Base-by-base conservation (phyloP, 345 rosid species). In the Acer yangbiense region DNA sequence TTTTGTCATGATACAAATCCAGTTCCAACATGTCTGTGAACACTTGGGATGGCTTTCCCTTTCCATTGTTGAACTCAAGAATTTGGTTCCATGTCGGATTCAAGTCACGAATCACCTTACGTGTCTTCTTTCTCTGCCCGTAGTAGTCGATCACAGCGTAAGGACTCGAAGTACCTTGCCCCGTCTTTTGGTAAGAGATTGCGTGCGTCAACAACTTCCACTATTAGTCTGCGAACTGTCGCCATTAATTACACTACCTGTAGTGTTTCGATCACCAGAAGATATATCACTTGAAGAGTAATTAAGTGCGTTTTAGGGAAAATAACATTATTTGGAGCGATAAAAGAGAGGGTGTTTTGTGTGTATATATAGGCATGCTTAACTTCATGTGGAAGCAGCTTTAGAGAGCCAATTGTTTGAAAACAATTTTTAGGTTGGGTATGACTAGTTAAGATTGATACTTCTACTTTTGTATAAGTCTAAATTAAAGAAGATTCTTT, bases 121-220 rank as follows among this genome's bases (percentile, higher is more conserved):
- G 80, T 0, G 98, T 95, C 2, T 85, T 83, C 82, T 79, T 86
- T 78, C 98, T 71, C 50, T 95, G 95, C 20, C 98, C 98, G 57
- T 93, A 86, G 81, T 88, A 95, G 76, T 93, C 92, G 50, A 91
- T 73, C 29, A 89, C 84, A 5, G 89, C 98, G 82, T 89, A 95
- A 9, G 98, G 98, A 78, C 98, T 95, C 23, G 98, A 93, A 0
- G 90, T 81, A n/a, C 98, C 98, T 0, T 90, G 97, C 9, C 9
- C 98, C 98, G 43, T 93, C 98, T 60, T 89, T 93, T 0, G 98
- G 98, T 9, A 77, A 68, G 7, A 95, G 87, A 52, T 85, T 87
- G 9, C 83, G 82, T 9, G 98, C 98, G 62, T 92, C 95, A 9
- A 87, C 88, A 21, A 95, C 93, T 81, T 95, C 98, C 58, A 95